Base-by-base conservation (phyloP, 495 filamentous ascomycete genomes). In the Aeminium ludgeri region DNA sequence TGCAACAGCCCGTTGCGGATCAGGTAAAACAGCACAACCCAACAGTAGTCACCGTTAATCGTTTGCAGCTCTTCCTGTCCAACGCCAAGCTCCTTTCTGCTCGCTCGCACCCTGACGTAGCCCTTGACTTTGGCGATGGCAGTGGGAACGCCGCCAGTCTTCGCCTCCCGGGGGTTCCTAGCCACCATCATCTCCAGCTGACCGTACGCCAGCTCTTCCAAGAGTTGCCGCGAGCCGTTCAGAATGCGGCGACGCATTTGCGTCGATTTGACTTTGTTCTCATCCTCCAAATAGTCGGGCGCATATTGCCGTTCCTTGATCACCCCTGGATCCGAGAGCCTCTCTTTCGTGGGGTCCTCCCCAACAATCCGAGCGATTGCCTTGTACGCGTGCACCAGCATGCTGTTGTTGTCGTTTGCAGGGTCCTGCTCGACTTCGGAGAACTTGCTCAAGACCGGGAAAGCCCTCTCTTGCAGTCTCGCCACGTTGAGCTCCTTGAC, bases 21-120 rank as follows among this genome's bases (percentile, higher is more conserved):
- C n/a, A 95, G 72, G 60, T 78, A 95, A 61, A 89, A 99, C 13
- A 96, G 72, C 11, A 94, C 63, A 34, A 83, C 84, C 91, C 91
- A 99, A 47, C 86, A 80, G 53, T 80, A 87, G 52, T 93, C 83
- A 32, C 70, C 70, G n/a, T 74, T 72, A 28, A 82, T 68, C 49
- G 69, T 66, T 54, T 87, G 82, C 30, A 91, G 59, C 43, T 80
- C 71, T 8, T 69, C 67, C 44, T 73, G 73, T 54, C 93, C 85
- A 1, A 74, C 71, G 1, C 73, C 78, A 19, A 95, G 73, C 49
- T 87, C 81, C 61, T 83, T 89, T 34, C 79, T 70, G 2, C 72
- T 64, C 20, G 74, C 66, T 35, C 78, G 73, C 42, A 93, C 68
- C 36, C 82, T 74, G 55, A 96, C 78, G 53, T 85, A 99, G 1